Percentiles rank a stretch among this genome's conserved stretches.
phyloP scores from a whole-genome alignment of 768 basidiomycete genomes.

The Boletus tylopilopsis region DNA sequence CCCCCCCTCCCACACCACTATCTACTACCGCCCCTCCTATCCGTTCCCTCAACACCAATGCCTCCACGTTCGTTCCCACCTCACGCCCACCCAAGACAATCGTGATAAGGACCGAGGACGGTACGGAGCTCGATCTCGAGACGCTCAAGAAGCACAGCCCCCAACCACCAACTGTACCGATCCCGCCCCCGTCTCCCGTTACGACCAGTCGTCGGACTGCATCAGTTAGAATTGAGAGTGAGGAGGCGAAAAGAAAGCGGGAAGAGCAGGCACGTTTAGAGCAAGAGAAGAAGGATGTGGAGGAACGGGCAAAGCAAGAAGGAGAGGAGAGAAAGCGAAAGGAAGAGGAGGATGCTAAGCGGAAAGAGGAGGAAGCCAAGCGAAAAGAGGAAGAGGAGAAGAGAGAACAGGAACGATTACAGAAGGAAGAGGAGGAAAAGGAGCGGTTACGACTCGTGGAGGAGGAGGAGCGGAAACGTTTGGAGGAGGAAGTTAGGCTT shows the following conservation, averaged over 20 bases:
- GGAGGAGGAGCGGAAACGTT: constrained; percentile 35
- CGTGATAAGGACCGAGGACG: constrained; percentile 61
- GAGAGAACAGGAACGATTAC: constrained; percentile 37
- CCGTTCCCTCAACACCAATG: constrained; percentile 56
- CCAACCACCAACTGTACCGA: constrained; percentile 36
- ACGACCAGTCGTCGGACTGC: constrained; percentile 24
- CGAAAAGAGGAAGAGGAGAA: constrained; percentile 44
- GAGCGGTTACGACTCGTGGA: constrained; percentile 29
- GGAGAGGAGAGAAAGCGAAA: constrained; percentile 35
- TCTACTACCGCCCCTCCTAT: constrained; percentile 39
- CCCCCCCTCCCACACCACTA: constrained; percentile 68
- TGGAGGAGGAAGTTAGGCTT: constrained; percentile 21
- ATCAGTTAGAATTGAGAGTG: constrained; percentile 61
- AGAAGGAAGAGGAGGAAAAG: constrained; percentile 39
- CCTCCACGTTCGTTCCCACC: constrained; percentile 63
- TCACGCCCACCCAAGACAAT: constrained; percentile 40
- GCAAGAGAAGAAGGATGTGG: constrained; percentile 36
- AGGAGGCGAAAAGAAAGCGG: constrained; percentile 50
- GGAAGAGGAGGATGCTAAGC: constrained; percentile 43
- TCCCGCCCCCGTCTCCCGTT: constrained; percentile 36
- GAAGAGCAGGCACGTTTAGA: constrained; percentile 42
- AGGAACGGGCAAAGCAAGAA: constrained; percentile 35
- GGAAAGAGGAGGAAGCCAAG: constrained; percentile 39
- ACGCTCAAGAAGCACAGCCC: constrained; percentile 48
- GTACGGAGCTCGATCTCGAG: constrained; percentile 60